A percentile compares a stretch with the other conserved stretches of the same genome.
phyloP scores from a whole-genome alignment of 1,139 yeast species.

The Nakaseomyces glabratus region DNA sequence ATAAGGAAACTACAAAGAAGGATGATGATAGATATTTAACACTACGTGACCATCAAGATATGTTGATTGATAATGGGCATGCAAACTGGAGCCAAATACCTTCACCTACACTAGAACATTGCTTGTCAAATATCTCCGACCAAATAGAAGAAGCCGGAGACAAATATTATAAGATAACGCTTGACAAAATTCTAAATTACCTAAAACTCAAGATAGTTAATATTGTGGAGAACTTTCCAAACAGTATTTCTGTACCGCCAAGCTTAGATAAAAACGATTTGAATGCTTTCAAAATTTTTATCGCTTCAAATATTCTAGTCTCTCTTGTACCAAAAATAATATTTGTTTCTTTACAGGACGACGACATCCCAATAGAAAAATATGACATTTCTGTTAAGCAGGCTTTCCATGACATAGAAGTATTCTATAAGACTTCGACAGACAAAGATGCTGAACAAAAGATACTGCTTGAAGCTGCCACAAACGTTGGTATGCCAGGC shows the following conservation, averaged over 20 bases:
- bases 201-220: slow-evolving; percentile 33
- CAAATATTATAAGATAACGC: slow-evolving; percentile 39
- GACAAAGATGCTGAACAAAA: slow-evolving; percentile 18
- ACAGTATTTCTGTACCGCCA: slow-evolving; percentile 19
- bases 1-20: slow-evolving; percentile 9
- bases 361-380: slow-evolving; percentile 5
- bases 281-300: slow-evolving; percentile 14
- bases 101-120: slow-evolving; percentile 15
- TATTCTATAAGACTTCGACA: slow-evolving; percentile 11
- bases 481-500: slow-evolving; percentile 17
- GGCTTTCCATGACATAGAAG: slow-evolving; percentile 12
- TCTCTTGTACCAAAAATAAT: slow-evolving; percentile 24
- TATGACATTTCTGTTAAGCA: slow-evolving; percentile 9
- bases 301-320: slow-evolving; percentile 23
- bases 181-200: slow-evolving; percentile 32
- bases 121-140: slow-evolving; percentile 38
- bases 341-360: slow-evolving; percentile 15
- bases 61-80: slow-evolving; percentile 20
- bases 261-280: slow-evolving; percentile 19
- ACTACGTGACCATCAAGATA: slow-evolving; percentile 32
- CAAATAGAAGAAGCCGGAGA: slow-evolving; percentile 41
- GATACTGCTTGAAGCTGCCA: slow-evolving; percentile 22
- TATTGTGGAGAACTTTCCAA: slow-evolving; percentile 32
- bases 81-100: slow-evolving; percentile 22
- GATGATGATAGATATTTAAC: slow-evolving; percentile 20